Conservation (phyloP, 345 rosid genomes). For the rapeseed (Brassica napus) region DNA sequence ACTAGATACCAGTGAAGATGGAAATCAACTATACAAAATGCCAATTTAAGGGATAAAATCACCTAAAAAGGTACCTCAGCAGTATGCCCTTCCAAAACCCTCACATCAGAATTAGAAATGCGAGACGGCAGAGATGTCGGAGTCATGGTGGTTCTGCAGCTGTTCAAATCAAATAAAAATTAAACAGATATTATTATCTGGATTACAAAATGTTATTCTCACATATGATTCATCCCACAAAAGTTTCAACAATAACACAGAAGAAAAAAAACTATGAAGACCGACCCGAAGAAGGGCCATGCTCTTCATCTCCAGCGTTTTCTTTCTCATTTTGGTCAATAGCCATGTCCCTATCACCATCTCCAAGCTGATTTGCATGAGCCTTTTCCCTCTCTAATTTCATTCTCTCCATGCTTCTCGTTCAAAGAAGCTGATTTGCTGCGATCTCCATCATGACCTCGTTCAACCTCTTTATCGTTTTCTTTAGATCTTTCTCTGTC, state of each 20-base stretch:
- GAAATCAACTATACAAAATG: conserved; percentile 7
- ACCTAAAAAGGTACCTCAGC: conserved; percentile 70
- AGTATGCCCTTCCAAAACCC: conserved; percentile 93
- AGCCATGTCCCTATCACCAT: conserved; percentile 53
- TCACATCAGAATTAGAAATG: conserved; percentile 84
- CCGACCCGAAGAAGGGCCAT: conserved; percentile 59
- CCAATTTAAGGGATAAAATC: conserved; percentile 1
- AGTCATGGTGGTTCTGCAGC: conserved; percentile 61
- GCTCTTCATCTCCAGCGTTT: conserved; percentile 51
- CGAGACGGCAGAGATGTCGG: conserved; percentile 61
- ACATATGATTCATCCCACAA: neutral
- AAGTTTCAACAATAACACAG: conserved; percentile 2
- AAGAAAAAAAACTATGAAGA: neutral
- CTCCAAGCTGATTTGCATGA: conserved; percentile 65
- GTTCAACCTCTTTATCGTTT: conserved; percentile 51
- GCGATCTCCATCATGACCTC: conserved; percentile 40
- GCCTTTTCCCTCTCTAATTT: conserved; percentile 44
- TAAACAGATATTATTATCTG: too few species aligned
- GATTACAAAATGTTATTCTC: too few species aligned
- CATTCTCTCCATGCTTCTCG: conserved; percentile 36
- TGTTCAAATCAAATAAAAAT: conserved; percentile 1
- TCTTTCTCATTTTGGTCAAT: conserved; percentile 57
- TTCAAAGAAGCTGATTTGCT: conserved; percentile 1
- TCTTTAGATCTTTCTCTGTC: conserved; percentile 54
- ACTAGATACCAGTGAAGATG: conserved; percentile 1